Base-by-base conservation (phyloP, 495 filamentous ascomycete genomes). In the Glarea lozoyensis region DNA sequence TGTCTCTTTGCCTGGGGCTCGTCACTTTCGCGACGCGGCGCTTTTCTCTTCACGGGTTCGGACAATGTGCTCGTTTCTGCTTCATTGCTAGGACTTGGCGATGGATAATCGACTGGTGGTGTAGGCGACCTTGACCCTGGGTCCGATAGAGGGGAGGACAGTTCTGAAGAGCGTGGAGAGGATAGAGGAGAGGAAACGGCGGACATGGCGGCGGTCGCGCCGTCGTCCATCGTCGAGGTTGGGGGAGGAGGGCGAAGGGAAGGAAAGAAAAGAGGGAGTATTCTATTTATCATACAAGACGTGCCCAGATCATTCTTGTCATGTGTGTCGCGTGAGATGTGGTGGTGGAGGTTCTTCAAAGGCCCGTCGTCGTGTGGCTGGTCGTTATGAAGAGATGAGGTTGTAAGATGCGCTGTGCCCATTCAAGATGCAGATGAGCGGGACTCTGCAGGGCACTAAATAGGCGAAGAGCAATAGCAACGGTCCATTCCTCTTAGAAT, bases 1-100 rank as follows among this genome's bases (percentile, higher is more conserved):
- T 81, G 73, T 56, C 82, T 83, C 69, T 88, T 92, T 18, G 79
- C 64, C 30, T 86, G 79, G 17, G 67, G 66, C 23, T 75, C 64
- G 40, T 68, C 66, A 44, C 60, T 46, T 37, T 74, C 69, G n/a
- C 52, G 75, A 72, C 55, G 37, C 15, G 18, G 23, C 42, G 20
- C 20, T 44, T 17, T 46, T 37, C 22, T 33, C 21, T 31, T 36
- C 31, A 10, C 33, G 0, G 55, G 23, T 44, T 68, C 66, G 48
- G 62, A 52, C 10, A 69, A 65, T 6, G 64, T 66, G 15, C 61
- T 60, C 48, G 55, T 63, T 31, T 69, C 70, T 0, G 65, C 66
- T 10, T 55, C 48, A 18, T 54, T 49, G 33, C 50, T 65, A 1
- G 62, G 66, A 18, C 44, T 54, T 15, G 68, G 68, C 25, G 67